Evolutionary conservation across 78 protist genomes (phyloP), one percentile per base, ranked within the genome.

Genomic region (Dictyostelium citrinum): DNA sequence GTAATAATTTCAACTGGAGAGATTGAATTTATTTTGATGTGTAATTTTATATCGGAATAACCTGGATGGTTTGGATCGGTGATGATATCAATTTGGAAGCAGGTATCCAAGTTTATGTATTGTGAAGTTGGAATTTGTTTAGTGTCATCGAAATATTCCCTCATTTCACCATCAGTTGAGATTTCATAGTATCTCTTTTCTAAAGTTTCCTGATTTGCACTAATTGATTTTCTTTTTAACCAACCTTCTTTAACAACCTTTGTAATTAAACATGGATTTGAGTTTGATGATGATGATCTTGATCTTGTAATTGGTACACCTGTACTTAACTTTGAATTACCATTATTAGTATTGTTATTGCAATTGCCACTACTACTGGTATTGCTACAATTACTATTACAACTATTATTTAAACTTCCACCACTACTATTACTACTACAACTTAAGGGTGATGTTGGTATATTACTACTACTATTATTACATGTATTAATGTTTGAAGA

Each of bases 251-350:
- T 74, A 7, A 77, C 49, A 2, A 77, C 49, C 49, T 77, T 86
- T 33, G 39, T 39, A 27, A 86, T 58, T 24, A 86, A 31, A 41
- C 92, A 86, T 61, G 92, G 83, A 45, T 86, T 86, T 6, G 84
- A 77, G 9, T 22, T 43, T 33, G 92, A 86, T 31, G 92, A 86
- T 49, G 91, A 46, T 39, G 92, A 86, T 61, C 92, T 75, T 43
- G 92, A 75, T 77, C 92, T 74, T 17, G 79, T 61, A 22, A 86
- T 86, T 74, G 92, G 92, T 3, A 86, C 84, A 16, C 35, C 60
- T 41, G 81, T 20, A 75, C 33, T 39, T 43, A 37, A 75, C n/a
- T 64, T 64, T 20, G 31, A 27, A 33, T 31, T 33, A 16, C 77
- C 22, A 70, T 31, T 70, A 33, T 3, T 31, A 27, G 2, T 64